Evolutionary conservation across 371 early-diverging fungal genomes (phyloP), one percentile per base, ranked within the genome.

Genomic region (Funneliformis caledonium): DNA sequence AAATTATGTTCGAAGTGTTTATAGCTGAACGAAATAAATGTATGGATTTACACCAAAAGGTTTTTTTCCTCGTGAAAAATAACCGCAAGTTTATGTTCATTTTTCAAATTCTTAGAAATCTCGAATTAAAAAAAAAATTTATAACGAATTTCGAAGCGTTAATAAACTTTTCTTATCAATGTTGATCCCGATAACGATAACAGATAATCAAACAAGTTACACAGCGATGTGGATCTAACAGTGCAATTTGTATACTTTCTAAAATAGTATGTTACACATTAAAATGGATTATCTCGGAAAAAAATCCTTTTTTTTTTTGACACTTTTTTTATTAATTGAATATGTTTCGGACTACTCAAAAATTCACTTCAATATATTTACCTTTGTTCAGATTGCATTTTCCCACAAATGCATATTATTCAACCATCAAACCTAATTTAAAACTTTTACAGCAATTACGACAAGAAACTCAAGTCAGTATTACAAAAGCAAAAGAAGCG

Each of bases 401-500:
- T 56, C 16, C n/a, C n/a, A 19, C 7, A 56, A 56, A 4, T 19
- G 56, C 56, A n/a, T 19, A 19, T 19, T 56, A 56, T 16, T 19
- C 56, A n/a, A 56, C 31, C 7, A 43, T 62, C 11, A 77, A 77
- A 77, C 50, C 67, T 14, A 33, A 64, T 48, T 48, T 77, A 77
- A 37, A 77, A 48, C 60, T 79, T 16, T 67, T 79, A 8, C 42
- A 68, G 11, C 26, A 60, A 70, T 59, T 97, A 76, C 91, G 98
- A 80, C 90, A 94, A 86, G 94, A 96, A 81, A 94, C 95, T 64
- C 91, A 94, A 82, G 92, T 95, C 47, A 88, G 94, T 37, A 93
- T 98, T 86, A 87, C 90, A 83, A 95, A 96, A 83, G 97, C 96
- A 61, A 94, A 93, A 79, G 95, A 95, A 83, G 97, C 97, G 3